These are phyloP conservation scores for Pyricularia grisea DNA, from an alignment of 2,329 filamentous ascomycete species.

Conservation along the genomic window DNA sequence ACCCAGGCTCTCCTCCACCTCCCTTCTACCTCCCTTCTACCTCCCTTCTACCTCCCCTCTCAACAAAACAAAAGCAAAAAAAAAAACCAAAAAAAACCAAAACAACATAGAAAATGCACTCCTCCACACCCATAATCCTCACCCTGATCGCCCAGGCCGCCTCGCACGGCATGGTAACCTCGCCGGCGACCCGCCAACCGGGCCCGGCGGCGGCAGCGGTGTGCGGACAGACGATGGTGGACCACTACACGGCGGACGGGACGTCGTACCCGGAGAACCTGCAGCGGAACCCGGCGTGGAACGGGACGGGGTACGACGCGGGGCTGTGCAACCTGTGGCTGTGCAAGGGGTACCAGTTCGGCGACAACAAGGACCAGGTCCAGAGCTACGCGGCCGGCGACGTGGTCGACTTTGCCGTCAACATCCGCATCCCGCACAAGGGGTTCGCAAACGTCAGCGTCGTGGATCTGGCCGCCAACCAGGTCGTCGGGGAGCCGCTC, in stretches of 20 bases:
- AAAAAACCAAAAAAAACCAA: neutral
- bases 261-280: slow-evolving; percentile 24
- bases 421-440: slow-evolving; percentile 34
- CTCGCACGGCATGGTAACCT: slow-evolving; percentile 18
- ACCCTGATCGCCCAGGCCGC: slow-evolving; percentile 10
- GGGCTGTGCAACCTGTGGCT: slow-evolving; percentile 26
- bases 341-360: slow-evolving; percentile 29
- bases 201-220: slow-evolving; percentile 16
- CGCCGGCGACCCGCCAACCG: slow-evolving; percentile 16
- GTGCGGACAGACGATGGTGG: slow-evolving; percentile 19
- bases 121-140: slow-evolving; percentile 8
- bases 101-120: neutral
- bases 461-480: slow-evolving; percentile 35
- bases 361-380: slow-evolving; percentile 26
- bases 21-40: neutral
- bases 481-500: slow-evolving; percentile 34
- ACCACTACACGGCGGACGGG: slow-evolving; percentile 21
- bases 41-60: neutral
- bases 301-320: slow-evolving; percentile 14
- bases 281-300: slow-evolving; percentile 15
- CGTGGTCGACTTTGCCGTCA: slow-evolving; percentile 29
- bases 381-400: slow-evolving; percentile 30
- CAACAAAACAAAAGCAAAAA: neutral
- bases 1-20: neutral
- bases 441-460: slow-evolving; percentile 38